Percentiles rank a stretch among this genome's conserved stretches.
phyloP scores from a whole-genome alignment of 371 early-diverging fungal genomes.

The Haplosporangium sp. region DNA sequence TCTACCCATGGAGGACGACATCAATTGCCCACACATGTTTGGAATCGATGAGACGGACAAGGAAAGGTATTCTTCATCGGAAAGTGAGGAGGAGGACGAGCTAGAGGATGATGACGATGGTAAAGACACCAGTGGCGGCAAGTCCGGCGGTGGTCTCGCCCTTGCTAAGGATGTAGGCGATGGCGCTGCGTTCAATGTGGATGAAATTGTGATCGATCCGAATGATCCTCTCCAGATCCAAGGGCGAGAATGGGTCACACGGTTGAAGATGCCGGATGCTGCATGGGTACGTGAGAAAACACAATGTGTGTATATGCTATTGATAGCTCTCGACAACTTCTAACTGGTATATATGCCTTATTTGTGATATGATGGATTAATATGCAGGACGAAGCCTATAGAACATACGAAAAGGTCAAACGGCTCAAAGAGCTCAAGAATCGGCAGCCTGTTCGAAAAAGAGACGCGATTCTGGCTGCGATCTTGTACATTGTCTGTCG shows the following conservation, averaged over 20 bases:
- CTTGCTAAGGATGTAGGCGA: constrained; percentile 4
- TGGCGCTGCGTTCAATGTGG: neutral
- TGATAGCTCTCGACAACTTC: neutral
- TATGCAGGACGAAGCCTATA: constrained; percentile 58
- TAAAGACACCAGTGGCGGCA: constrained; percentile 4
- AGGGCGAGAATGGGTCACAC: constrained; percentile 44
- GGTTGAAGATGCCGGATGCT: constrained; percentile 29
- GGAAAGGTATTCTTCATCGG: constrained; percentile 2
- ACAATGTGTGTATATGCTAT: neutral
- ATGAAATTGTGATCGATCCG: constrained; percentile 11
- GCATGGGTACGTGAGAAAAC: constrained; percentile 29
- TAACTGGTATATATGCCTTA: neutral
- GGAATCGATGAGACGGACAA: constrained; percentile 30
- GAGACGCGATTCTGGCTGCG: constrained; percentile 66
- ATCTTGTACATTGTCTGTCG: constrained; percentile 67
- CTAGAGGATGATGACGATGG: constrained; percentile 16
- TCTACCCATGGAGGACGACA: constrained; percentile 39
- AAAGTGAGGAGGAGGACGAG: constrained; percentile 10
- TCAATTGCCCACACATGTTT: constrained; percentile 36
- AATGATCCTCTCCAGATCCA: constrained; percentile 40
- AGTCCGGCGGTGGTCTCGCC: neutral
- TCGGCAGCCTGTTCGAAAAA: constrained; percentile 68
- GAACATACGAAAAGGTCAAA: constrained; percentile 64
- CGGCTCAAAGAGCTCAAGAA: constrained; percentile 65
- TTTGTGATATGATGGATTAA: constrained; percentile 3